Evolutionary conservation across 257 asterid genomes (phyloP).

Genomic region (Plantago major): DNA sequence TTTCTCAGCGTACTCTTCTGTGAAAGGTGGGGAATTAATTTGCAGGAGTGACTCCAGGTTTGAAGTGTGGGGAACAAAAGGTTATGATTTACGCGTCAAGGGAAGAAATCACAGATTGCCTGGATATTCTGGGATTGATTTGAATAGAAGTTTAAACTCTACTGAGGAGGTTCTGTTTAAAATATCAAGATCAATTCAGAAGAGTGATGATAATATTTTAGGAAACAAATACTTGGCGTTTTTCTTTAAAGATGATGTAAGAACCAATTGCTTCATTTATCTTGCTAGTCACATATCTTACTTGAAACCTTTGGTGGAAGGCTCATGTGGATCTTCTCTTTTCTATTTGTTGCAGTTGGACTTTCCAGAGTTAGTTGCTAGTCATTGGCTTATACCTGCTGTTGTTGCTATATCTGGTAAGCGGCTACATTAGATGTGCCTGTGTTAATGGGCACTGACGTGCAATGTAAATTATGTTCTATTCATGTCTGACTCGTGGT

Average conservation of each 20-base stretch:
- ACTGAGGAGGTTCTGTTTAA: conserved; percentile 31
- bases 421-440: conserved; percentile 14
- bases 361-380: conserved; percentile 70
- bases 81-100: conserved; percentile 63
- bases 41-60: conserved; percentile 85
- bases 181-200: conserved; percentile 28
- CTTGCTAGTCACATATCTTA: not conserved
- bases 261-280: conserved; percentile 15
- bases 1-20: conserved; percentile 81
- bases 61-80: conserved; percentile 87
- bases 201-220: conserved; percentile 32
- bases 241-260: conserved; percentile 76
- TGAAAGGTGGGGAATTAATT: conserved; percentile 62
- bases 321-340: conserved; percentile 9
- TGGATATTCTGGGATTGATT: conserved; percentile 52
- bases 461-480: not conserved
- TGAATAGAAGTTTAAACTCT: conserved; percentile 55
- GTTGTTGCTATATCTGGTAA: conserved; percentile 65
- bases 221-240: conserved; percentile 66
- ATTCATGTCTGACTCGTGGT: too few relatives aligned
- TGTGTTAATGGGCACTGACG: not conserved
- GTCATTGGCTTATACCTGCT: conserved; percentile 89
- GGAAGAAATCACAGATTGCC: conserved; percentile 78
- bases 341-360: conserved; percentile 54
- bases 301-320: not conserved